Percentiles rank a stretch among this genome's conserved stretches.
These are phyloP conservation scores for Stephania japonica DNA, from an alignment of 164 flowering plant genomes.

Conservation along the genomic window DNA sequence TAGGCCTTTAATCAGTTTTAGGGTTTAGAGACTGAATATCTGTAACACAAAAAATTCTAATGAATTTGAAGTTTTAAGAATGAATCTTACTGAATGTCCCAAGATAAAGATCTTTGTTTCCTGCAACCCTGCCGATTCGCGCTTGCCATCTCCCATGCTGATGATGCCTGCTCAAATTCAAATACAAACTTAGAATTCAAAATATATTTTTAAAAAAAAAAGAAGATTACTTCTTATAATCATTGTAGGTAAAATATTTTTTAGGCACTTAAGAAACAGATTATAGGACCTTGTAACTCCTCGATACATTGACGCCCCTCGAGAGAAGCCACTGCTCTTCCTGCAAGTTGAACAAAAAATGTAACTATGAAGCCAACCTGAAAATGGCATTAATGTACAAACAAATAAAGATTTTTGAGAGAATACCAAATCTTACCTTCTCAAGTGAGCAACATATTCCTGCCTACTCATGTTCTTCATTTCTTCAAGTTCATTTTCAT, in stretches of 20 bases:
- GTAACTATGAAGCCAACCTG: not conserved
- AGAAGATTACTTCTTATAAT: not conserved
- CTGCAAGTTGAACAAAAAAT: slow-evolving; percentile 26
- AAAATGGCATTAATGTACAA: too few relatives aligned
- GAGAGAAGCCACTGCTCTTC: slow-evolving; percentile 88
- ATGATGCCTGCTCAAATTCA: slow-evolving; percentile 51
- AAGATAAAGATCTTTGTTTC: slow-evolving; percentile 90
- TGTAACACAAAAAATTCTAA: not conserved
- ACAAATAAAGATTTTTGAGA: not conserved
- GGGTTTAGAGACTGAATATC: not conserved
- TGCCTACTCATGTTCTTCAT: slow-evolving; percentile 94
- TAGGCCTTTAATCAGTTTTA: not conserved
- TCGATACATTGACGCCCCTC: slow-evolving; percentile 90
- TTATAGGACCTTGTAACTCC: slow-evolving; percentile 81
- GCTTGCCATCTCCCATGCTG: slow-evolving; percentile 98
- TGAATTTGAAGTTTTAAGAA: not conserved
- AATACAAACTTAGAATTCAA: slow-evolving; percentile 1
- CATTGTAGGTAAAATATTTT: not conserved
- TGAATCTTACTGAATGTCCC: slow-evolving; percentile 74
- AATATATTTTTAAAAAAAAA: not conserved
- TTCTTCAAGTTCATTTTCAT: slow-evolving; percentile 59
- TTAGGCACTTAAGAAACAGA: not conserved
- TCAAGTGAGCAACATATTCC: slow-evolving; percentile 79
- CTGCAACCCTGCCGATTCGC: slow-evolving; percentile 84
- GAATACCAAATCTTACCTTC: slow-evolving; percentile 40